Percentiles rank a stretch among this genome's conserved stretches.
phyloP scores from a whole-genome alignment of 257 asterid genomes.

The Salvia rosmarinus region DNA sequence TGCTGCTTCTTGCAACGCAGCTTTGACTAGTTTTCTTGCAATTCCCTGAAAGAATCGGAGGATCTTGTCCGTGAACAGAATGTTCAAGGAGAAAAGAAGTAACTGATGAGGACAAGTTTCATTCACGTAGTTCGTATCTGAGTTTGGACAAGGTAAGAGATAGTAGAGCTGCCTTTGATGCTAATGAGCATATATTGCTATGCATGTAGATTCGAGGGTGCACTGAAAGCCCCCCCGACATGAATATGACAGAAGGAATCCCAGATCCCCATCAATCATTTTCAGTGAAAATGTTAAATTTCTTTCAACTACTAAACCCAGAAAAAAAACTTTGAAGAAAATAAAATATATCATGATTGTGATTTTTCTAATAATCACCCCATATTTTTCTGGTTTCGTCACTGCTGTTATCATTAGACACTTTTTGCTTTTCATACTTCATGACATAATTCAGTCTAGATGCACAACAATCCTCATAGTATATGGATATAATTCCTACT shows the following conservation, averaged over 20 bases:
- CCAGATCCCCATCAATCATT: neutral
- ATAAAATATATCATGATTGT: no score
- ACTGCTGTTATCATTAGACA: neutral
- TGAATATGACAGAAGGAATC: neutral
- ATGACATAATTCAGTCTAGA: neutral
- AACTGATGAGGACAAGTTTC: neutral
- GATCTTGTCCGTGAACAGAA: constrained; percentile 4
- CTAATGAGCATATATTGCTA: neutral
- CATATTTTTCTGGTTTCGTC: neutral
- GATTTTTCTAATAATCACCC: no score
- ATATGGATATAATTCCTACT: neutral
- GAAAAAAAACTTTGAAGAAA: neutral
- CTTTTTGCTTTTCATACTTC: neutral
- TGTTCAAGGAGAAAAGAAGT: constrained; percentile 4
- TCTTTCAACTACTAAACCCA: neutral
- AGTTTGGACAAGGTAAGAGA: neutral
- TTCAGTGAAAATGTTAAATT: neutral
- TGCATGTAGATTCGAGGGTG: neutral
- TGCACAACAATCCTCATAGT: neutral
- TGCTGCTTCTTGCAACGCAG: constrained; percentile 71
- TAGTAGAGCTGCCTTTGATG: no score
- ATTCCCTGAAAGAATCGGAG: constrained; percentile 53
- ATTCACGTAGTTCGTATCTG: neutral
- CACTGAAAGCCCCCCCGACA: neutral
- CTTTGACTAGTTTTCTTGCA: constrained; percentile 67